A percentile compares a stretch with the other conserved stretches of the same genome.
phyloP scores from a whole-genome alignment of 1,139 yeast species.

The Blastobotrys buckinghamii region DNA sequence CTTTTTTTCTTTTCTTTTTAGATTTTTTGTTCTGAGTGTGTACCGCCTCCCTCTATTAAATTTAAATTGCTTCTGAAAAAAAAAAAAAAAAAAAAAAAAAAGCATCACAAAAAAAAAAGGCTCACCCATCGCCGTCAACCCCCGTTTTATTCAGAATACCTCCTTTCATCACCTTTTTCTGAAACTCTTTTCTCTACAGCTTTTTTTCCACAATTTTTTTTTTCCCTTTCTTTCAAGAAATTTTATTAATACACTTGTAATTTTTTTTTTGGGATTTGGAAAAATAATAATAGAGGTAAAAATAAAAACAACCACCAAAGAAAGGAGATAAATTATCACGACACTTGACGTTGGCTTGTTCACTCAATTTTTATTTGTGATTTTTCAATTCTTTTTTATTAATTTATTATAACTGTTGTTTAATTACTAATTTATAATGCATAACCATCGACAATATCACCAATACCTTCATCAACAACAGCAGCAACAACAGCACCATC shows the following conservation, averaged over 20 bases:
- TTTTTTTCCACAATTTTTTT: neutral
- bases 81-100: neutral
- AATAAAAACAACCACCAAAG: neutral
- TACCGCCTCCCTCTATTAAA: neutral
- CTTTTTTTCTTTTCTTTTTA: slow-evolving; percentile 1
- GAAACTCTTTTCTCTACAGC: neutral
- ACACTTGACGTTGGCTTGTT: neutral
- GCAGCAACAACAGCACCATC: slow-evolving; percentile 8
- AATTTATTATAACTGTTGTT: slow-evolving; percentile 1
- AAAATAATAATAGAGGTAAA: neutral
- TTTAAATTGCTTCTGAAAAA: neutral
- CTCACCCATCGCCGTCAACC: neutral
- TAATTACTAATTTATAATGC: neutral
- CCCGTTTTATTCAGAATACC: neutral
- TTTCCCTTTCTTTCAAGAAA: neutral
- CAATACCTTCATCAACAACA: slow-evolving; percentile 10
- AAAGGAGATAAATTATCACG: neutral
- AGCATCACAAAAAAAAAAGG: neutral
- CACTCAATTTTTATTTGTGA: neutral
- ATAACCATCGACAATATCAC: slow-evolving; percentile 9
- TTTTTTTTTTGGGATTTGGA: neutral
- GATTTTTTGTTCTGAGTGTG: neutral
- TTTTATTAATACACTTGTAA: too few relatives aligned
- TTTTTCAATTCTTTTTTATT: too few relatives aligned
- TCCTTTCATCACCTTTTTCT: slow-evolving; percentile 2